phyloP scores from a whole-genome alignment of 495 filamentous ascomycete species.

The Aspergillus coremiiformis region DNA sequence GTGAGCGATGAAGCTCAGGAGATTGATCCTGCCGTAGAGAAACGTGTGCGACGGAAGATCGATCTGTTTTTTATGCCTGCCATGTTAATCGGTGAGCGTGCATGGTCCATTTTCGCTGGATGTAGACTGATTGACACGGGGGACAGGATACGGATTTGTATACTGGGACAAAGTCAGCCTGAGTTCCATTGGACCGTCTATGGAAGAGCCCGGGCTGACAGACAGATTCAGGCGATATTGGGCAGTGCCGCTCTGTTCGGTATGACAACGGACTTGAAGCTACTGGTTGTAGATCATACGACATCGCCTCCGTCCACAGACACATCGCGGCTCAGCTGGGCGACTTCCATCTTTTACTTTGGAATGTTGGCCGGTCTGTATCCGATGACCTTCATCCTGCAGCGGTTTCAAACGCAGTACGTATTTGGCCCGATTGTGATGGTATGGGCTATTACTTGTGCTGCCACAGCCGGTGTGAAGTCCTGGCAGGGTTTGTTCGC shows the following conservation, averaged over 20 bases:
- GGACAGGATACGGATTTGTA: constrained; percentile 56
- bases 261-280: constrained; percentile 61
- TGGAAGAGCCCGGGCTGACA: not conserved
- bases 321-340: constrained; percentile 62
- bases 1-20: constrained; percentile 44
- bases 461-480: constrained; percentile 59
- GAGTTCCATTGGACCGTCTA: not conserved
- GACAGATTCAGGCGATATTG: constrained; percentile 52
- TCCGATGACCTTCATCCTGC: constrained; percentile 61
- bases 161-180: constrained; percentile 65
- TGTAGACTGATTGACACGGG: not conserved
- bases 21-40: constrained; percentile 46
- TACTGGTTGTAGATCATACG: constrained; percentile 44
- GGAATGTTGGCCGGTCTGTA: constrained; percentile 68
- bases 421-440: constrained; percentile 58
- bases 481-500: constrained; percentile 56
- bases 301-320: constrained; percentile 49
- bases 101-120: not conserved
- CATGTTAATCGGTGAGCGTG: constrained; percentile 53
- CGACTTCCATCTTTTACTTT: constrained; percentile 73
- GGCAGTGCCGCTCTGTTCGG: constrained; percentile 66
- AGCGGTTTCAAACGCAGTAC: constrained; percentile 55
- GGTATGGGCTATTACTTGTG: constrained; percentile 59
- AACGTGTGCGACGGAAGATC: constrained; percentile 60
- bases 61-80: constrained; percentile 63